Evolutionary conservation across 2,329 filamentous ascomycete genomes (phyloP).

Genomic region (Neophaeococcomyces mojaviensis): DNA sequence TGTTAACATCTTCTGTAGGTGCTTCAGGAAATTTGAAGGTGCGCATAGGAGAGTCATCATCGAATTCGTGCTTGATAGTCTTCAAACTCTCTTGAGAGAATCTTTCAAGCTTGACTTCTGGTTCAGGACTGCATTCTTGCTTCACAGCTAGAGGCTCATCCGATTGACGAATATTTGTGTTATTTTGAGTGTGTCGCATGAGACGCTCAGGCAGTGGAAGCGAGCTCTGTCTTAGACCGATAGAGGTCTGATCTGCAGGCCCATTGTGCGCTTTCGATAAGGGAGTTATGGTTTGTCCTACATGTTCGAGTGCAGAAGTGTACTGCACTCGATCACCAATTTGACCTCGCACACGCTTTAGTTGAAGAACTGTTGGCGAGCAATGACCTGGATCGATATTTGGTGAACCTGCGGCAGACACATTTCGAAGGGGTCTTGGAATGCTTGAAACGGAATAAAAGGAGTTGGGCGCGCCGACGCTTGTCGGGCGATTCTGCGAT

Average conservation of each 20-base stretch:
- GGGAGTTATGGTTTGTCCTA: background rate
- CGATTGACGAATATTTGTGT: no score
- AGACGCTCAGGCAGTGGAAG: background rate
- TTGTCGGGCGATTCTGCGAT: background rate
- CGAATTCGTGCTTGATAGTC: background rate
- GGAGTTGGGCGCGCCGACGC: background rate
- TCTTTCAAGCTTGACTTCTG: background rate
- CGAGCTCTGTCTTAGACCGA: background rate
- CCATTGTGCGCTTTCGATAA: background rate
- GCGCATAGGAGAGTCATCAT: constrained; percentile 2
- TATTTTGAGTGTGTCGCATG: no score
- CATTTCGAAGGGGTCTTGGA: background rate
- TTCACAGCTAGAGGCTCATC: no score
- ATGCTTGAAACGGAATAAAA: background rate
- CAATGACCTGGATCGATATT: constrained; percentile 9
- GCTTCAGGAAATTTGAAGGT: background rate
- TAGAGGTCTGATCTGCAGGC: background rate
- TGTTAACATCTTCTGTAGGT: background rate
- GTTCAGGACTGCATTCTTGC: no score
- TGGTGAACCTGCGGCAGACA: constrained; percentile 17
- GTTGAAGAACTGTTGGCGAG: background rate
- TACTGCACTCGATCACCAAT: background rate
- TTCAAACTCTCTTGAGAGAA: background rate
- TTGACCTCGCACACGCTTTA: background rate
- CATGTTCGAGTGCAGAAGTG: background rate